Base-by-base conservation (phyloP, 1,139 yeast species). In the Sugiyamaella neomexicana region DNA sequence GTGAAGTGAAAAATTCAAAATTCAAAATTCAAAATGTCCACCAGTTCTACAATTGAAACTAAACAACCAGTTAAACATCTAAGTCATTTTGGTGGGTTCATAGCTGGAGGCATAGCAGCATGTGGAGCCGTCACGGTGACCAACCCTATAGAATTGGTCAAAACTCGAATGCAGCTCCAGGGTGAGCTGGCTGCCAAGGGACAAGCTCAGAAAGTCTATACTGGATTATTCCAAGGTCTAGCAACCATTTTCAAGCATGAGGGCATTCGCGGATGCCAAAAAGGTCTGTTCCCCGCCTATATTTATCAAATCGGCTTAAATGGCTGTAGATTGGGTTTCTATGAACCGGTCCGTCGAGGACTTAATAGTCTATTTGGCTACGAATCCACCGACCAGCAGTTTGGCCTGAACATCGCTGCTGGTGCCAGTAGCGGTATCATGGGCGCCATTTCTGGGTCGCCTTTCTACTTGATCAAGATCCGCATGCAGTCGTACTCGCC, bases 101-200 rank as follows among this genome's bases (percentile, higher is more conserved):
- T 85, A 5, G 97, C 97, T 12, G 99, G 98, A 55, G 97, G 96
- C 5, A 62, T 89, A 9, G 99, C 99, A 1, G 97, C 98, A 2
- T 91, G 98, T 74, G 95, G 96, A 52, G 98, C 99, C 0, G 99
- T 93, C 38, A 93, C 97, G 0, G 86, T 91, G 70, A 91, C 98
- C 9, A 93, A 93, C 68, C 99, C 99, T 7, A 86, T 93, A 57
- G 99, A 93, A 68, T 77, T 93, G 61, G 89, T 91, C 66, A 93
- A 93, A 73, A 93, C 95, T 34, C 78, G 98, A 72, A 88, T 93
- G 96, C 99, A 93, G 71, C 76, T 93, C 42, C 97, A 93, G 72
- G 99, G 99, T 54, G 98, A 93, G 71, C 76, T 93, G 52, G 75
- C 83, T 2, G 78, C 83, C 32, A 69, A 72, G 36, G 78, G 82